These are phyloP conservation scores for Chaetomium sp. DNA, from an alignment of 2,329 filamentous ascomycete species.

Conservation along the genomic window DNA sequence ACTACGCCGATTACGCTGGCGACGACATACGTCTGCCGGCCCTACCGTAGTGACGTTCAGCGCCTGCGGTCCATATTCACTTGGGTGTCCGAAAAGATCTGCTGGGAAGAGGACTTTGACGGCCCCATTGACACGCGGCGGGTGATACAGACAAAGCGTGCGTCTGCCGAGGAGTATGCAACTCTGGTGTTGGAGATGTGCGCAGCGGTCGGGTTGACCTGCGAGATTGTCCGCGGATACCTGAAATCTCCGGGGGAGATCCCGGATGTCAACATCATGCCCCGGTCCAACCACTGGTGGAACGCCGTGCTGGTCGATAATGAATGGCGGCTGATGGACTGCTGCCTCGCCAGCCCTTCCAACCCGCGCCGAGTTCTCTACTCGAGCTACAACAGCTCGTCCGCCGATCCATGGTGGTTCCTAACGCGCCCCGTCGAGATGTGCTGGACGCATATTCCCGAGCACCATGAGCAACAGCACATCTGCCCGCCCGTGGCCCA, in stretches of 20 bases:
- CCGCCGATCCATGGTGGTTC: constrained; percentile 91
- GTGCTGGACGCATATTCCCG: constrained; percentile 93
- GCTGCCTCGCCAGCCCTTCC: constrained; percentile 86
- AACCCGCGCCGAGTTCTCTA: constrained; percentile 79
- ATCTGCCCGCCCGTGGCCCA: constrained; percentile 85
- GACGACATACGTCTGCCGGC: constrained; percentile 89
- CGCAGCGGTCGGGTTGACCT: constrained; percentile 79
- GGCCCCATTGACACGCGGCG: constrained; percentile 79
- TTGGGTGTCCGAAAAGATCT: constrained; percentile 93
- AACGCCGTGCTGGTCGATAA: constrained; percentile 90
- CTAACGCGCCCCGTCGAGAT: constrained; percentile 84
- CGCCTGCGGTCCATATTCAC: constrained; percentile 92
- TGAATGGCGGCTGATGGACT: constrained; percentile 96
- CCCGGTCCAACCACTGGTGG: constrained; percentile 96
- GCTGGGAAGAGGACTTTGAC: constrained; percentile 94
- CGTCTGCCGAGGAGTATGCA: constrained; percentile 86
- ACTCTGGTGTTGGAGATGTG: constrained; percentile 93
- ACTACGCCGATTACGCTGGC: constrained; percentile 81
- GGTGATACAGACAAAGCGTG: constrained; percentile 81
- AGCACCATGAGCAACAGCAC: constrained; percentile 86
- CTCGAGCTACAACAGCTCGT: constrained; percentile 68
- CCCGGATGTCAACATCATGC: constrained; percentile 76
- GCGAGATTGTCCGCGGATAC: constrained; percentile 85
- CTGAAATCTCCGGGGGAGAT: constrained; percentile 87
- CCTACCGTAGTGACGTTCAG: constrained; percentile 92